Base-by-base conservation (phyloP, 1,284 basidiomycete genomes). In the Apiotrichum akiyoshidainum region DNA sequence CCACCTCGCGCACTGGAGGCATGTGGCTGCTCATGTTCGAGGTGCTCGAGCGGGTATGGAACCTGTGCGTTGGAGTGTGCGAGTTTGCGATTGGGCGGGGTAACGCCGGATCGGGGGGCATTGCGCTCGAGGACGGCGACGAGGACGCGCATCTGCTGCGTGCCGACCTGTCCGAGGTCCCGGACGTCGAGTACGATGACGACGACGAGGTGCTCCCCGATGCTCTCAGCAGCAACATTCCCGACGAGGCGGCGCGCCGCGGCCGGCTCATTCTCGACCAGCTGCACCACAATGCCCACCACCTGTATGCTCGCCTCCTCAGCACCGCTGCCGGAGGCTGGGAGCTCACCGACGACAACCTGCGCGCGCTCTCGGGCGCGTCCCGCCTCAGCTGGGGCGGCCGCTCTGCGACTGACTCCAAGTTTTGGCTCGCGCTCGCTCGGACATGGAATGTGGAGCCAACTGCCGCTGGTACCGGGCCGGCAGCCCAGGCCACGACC, bases 11-110 rank as follows among this genome's bases (percentile, higher is more conserved):
- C 17, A 46, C 61, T 2, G 63, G 60, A 13, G 60, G 67, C 50
- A 64, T 70, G 66, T 76, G 74, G 74, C 57, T 76, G 16, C 35
- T 74, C 19, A 65, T 69, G 33, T 74, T 72, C 34, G 71, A 73
- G 57, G 39, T 76, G 26, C 52, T 72, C 16, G 68, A 70, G 52
- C 53, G 64, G 19, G 49, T 70, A 16, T 76, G 70, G 68, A 58
- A 59, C 26, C 54, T 76, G 2, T 76, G 74, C 60, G 64, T 68
- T 7, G 74, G 74, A 14, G 72, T 76, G 35, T 76, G 74, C 63
- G 73, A 72, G 58, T 76, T 71, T 53, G 74, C 74, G 2, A 56
- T 73, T 1, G 74, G 72, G 5, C 56, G 67, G 11, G 73, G 72
- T 5, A 31, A 47, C 7, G 60, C 67, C 2, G 65, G 60, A 1